Evolutionary conservation across 2,329 filamentous ascomycete genomes (phyloP).

Genomic region (Fusarium napiforme): DNA sequence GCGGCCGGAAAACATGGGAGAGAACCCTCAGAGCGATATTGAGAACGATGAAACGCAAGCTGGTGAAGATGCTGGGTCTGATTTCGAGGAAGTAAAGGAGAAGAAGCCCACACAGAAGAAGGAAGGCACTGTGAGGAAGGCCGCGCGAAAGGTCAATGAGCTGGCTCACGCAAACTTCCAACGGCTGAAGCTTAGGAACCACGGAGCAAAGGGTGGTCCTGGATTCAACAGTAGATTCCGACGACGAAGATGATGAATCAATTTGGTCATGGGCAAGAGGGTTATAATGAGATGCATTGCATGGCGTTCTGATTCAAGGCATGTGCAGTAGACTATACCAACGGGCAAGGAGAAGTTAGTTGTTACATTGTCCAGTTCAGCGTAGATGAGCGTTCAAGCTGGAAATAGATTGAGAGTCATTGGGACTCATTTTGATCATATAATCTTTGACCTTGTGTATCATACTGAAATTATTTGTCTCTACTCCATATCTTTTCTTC

Average conservation of each 20-base stretch:
- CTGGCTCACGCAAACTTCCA: conserved; percentile 75
- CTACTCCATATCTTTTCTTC: no score
- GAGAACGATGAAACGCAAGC: conserved; percentile 52
- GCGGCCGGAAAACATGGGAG: conserved; percentile 55
- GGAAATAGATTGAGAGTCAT: not conserved
- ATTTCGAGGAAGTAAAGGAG: conserved; percentile 33
- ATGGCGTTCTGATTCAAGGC: conserved; percentile 26
- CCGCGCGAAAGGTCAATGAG: conserved; percentile 70
- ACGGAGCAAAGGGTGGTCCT: conserved; percentile 70
- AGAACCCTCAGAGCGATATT: conserved; percentile 46
- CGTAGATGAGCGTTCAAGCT: not conserved
- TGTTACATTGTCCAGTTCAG: conserved; percentile 2
- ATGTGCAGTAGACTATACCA: conserved; percentile 23
- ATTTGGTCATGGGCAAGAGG: not conserved
- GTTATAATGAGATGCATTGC: conserved; percentile 25
- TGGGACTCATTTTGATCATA: not conserved
- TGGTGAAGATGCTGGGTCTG: conserved; percentile 26
- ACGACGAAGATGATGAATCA: conserved; percentile 52
- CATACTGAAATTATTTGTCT: not conserved
- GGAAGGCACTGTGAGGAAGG: conserved; percentile 61
- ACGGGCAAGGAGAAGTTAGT: not conserved
- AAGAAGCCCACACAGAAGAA: conserved; percentile 47
- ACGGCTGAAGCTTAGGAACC: conserved; percentile 70
- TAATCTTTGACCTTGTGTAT: not conserved
- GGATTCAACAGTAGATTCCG: conserved; percentile 68